These are phyloP conservation scores for Aspergillus incahuasiensis DNA, from an alignment of 495 filamentous ascomycete species.

Conservation along the genomic window DNA sequence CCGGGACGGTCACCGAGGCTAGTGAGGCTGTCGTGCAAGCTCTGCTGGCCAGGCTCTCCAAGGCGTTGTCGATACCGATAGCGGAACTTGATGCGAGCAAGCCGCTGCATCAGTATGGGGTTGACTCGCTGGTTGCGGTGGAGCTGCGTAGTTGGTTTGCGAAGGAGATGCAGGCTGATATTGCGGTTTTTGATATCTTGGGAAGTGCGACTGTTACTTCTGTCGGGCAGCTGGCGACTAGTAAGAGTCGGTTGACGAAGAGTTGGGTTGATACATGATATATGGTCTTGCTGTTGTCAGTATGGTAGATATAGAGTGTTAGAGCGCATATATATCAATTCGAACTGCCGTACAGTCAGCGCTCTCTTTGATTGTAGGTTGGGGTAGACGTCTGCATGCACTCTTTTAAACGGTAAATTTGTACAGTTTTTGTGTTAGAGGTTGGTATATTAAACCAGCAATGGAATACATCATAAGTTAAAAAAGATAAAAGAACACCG, in stretches of 20 bases:
- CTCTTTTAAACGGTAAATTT: neutral
- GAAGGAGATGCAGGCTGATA: neutral
- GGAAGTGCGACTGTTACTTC: neutral
- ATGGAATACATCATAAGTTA: constrained; percentile 12
- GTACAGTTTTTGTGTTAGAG: neutral
- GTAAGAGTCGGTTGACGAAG: neutral
- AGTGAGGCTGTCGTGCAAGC: neutral
- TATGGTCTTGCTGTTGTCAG: too few species aligned
- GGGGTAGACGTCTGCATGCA: neutral
- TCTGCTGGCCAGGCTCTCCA: neutral
- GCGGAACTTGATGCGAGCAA: neutral
- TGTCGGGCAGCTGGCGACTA: neutral
- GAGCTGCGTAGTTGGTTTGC: neutral
- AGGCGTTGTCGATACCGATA: neutral
- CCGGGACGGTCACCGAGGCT: neutral
- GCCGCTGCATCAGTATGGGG: neutral
- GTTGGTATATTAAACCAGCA: neutral
- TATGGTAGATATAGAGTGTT: too few species aligned
- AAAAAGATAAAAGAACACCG: constrained; percentile 19
- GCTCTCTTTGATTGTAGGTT: too few species aligned
- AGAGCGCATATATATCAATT: too few species aligned
- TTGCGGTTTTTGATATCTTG: neutral
- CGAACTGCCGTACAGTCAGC: too few species aligned
- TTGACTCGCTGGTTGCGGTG: constrained; percentile 5
- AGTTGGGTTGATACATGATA: neutral